Base-by-base conservation (phyloP, 2,329 filamentous ascomycete genomes). In the Ilyonectria sp. region DNA sequence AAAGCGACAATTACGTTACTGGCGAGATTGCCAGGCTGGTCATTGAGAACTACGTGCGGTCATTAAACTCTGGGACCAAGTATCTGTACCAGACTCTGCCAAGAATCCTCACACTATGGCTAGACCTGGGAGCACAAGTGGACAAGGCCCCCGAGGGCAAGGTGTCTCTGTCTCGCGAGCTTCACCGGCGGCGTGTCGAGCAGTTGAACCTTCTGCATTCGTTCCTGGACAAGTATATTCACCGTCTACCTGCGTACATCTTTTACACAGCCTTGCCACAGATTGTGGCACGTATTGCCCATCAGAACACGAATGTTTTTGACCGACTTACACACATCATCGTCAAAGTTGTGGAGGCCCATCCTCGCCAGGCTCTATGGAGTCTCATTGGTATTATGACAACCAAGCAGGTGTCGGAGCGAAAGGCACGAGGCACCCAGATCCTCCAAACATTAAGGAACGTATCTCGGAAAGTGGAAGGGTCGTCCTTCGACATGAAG, bases 11-110 rank as follows among this genome's bases (percentile, higher is more conserved):
- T 66, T 94, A 91, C 74, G 82, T 96, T 62, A 93, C 89, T 11
- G 97, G 96, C 44, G 95, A 98, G 78, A 90, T 92, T 21, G 91
- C 94, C 2, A 94, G 95, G 76, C 87, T 98, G 17, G 93, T 99
- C 40, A 93, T 98, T 71, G 94, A 98, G 76, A 98, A 97, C 77
- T 98, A 97, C 76, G 85, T 97, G 50, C 90, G 95, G 31, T 97
- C 95, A 3, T 87, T 98, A 50, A 90, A 91, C 31, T 95, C 92
- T 72, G 96, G 96, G 35, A 96, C 94, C 53, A 99, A 98, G 81
- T 98, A 98, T 80, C 89, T 98, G 49, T 97, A 97, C 76, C 95
- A 98, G 80, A 98, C 95, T 0, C 85, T 99, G 37, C 97, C 96
- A 0, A 93, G 97, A 69, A 87, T 98, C 52, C 83, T 99, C 46